A percentile compares a stretch with the other conserved stretches of the same genome.
Evolutionary conservation across 148 eudicot genomes (phyloP).

Genomic region (Cornus suecica): DNA sequence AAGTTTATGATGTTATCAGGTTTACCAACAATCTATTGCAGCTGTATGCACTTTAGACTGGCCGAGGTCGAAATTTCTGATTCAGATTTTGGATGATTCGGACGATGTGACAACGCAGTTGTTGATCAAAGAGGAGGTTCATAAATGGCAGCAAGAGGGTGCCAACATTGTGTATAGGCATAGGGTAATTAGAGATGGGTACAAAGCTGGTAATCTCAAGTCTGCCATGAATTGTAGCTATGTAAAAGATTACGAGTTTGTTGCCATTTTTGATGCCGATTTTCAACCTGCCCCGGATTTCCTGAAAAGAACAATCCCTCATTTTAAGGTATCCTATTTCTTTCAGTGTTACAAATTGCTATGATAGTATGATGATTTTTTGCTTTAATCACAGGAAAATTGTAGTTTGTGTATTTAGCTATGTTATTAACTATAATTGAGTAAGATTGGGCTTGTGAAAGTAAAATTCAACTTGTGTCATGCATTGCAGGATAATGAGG

Average conservation of each 20-base stretch:
- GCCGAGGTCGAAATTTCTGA: slow-evolving; percentile 28
- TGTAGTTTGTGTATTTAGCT: not conserved
- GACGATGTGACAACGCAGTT: slow-evolving; percentile 28
- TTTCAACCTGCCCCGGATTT: slow-evolving; percentile 33
- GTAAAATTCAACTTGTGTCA: not conserved
- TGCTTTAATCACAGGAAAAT: too few species aligned
- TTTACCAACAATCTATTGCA: slow-evolving; percentile 36
- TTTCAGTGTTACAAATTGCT: not conserved
- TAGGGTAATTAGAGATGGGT: slow-evolving; percentile 23
- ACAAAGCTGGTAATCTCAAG: slow-evolving; percentile 35
- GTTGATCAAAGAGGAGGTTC: slow-evolving; percentile 31
- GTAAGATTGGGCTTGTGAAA: not conserved
- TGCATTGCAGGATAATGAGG: slow-evolving; percentile 28
- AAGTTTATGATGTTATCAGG: slow-evolving; percentile 16
- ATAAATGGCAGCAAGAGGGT: slow-evolving; percentile 24
- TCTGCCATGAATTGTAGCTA: slow-evolving; percentile 35
- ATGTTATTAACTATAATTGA: not conserved
- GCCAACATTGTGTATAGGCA: slow-evolving; percentile 29
- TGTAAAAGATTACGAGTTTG: slow-evolving; percentile 34
- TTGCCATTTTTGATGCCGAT: slow-evolving; percentile 30
- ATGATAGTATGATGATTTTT: too few species aligned
- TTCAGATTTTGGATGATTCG: slow-evolving; percentile 39
- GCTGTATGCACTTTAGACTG: slow-evolving; percentile 37
- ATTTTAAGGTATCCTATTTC: slow-evolving; percentile 22
- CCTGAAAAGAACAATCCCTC: slow-evolving; percentile 23